A percentile compares a stretch with the other conserved stretches of the same genome.
Evolutionary conservation across 2,329 filamentous ascomycete genomes (phyloP).

Genomic region (Teratosphaeria nubilosa): DNA sequence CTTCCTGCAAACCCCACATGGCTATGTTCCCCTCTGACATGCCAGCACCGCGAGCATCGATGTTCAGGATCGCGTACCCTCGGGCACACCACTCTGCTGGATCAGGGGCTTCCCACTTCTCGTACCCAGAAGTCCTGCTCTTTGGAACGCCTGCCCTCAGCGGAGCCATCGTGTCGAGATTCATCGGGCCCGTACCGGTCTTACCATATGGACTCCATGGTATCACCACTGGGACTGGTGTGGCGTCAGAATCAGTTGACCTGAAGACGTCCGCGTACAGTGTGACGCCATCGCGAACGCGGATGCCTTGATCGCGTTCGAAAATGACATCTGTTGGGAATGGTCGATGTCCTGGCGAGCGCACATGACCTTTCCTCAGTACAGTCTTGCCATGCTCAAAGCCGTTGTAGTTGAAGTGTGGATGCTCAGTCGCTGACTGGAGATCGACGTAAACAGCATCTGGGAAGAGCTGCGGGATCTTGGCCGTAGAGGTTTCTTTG

Average conservation of each 20-base stretch:
- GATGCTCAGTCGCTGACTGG: neutral
- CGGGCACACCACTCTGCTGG: constrained; percentile 21
- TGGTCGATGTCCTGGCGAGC: neutral
- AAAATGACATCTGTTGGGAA: neutral
- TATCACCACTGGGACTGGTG: constrained; percentile 4
- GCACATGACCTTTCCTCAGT: neutral
- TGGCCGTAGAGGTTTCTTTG: neutral
- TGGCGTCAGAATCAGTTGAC: constrained; percentile 22
- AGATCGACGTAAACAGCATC: neutral
- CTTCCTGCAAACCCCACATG: constrained; percentile 31
- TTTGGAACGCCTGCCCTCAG: neutral
- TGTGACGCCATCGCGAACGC: constrained; percentile 30
- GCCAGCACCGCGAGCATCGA: constrained; percentile 18
- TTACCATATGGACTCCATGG: constrained; percentile 1
- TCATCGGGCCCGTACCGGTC: neutral
- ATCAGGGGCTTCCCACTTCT: constrained; percentile 32
- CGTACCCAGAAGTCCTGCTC: constrained; percentile 16
- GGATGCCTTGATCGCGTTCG: constrained; percentile 36
- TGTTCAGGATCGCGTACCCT: constrained; percentile 21
- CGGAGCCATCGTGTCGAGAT: neutral
- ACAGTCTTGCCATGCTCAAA: neutral
- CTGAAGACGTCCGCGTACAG: constrained; percentile 39
- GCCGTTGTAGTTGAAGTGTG: neutral
- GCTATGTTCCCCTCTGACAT: constrained; percentile 25
- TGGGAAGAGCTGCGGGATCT: neutral